Conservation (phyloP, 2,329 filamentous ascomycete genomes). For the Apiospora arundinis region DNA sequence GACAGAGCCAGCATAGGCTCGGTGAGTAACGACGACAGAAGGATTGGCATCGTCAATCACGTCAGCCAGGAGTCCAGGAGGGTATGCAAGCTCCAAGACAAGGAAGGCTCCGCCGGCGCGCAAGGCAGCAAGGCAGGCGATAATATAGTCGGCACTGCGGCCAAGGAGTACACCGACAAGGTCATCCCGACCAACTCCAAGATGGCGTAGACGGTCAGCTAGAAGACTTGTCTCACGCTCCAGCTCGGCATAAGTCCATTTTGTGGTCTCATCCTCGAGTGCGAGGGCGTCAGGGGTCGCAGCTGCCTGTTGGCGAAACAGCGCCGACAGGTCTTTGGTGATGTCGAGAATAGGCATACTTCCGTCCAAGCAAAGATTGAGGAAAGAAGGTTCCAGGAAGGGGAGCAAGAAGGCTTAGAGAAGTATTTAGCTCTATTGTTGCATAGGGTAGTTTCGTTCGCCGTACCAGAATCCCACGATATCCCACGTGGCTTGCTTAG, state of each 20-base stretch:
- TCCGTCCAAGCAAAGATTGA: not conserved
- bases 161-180: slow-evolving; percentile 79
- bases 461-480: slow-evolving; percentile 11
- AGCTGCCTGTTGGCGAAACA: slow-evolving; percentile 73
- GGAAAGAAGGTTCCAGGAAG: not conserved
- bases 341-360: slow-evolving; percentile 60
- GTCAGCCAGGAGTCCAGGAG: slow-evolving; percentile 74
- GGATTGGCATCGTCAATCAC: slow-evolving; percentile 79
- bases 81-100: slow-evolving; percentile 81
- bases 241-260: slow-evolving; percentile 76
- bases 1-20: slow-evolving; percentile 69
- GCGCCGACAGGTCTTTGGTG: slow-evolving; percentile 73
- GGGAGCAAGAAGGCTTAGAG: not conserved
- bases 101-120: slow-evolving; percentile 81
- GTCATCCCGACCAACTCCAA: slow-evolving; percentile 75
- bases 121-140: slow-evolving; percentile 78
- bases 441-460: not conserved
- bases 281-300: slow-evolving; percentile 73
- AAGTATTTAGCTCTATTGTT: not conserved
- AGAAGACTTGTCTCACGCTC: slow-evolving; percentile 71
- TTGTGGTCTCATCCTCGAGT: slow-evolving; percentile 71
- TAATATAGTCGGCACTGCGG: slow-evolving; percentile 79
- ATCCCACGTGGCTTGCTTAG: slow-evolving; percentile 7
- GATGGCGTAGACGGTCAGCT: slow-evolving; percentile 65
- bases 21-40: slow-evolving; percentile 72